phyloP scores from a whole-genome alignment of 768 basidiomycete species.

The Agrocybe praecox region DNA sequence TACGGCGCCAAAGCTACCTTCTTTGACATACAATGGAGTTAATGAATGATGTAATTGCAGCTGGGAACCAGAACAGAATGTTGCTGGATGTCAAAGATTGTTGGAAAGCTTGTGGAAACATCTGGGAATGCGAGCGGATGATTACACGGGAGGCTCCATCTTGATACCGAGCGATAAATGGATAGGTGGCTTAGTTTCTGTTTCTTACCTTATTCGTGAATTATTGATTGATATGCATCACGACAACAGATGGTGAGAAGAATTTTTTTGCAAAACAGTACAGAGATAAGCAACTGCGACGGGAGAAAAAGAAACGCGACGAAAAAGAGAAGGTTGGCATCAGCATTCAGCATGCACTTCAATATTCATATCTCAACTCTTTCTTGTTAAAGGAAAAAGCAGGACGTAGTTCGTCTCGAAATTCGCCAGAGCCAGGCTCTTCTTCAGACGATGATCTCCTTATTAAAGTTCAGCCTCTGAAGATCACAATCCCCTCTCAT shows the following conservation, averaged over 20 bases:
- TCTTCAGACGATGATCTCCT: neutral
- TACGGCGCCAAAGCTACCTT: constrained; percentile 22
- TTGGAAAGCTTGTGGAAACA: constrained; percentile 67
- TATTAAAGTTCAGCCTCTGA: constrained; percentile 9
- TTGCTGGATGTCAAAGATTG: constrained; percentile 57
- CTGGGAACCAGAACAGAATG: constrained; percentile 71
- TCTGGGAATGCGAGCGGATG: constrained; percentile 56
- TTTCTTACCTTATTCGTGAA: neutral
- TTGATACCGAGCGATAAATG: constrained; percentile 48
- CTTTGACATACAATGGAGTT: neutral
- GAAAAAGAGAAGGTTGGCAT: constrained; percentile 1
- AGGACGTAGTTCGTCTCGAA: neutral
- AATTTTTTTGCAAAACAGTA: constrained; percentile 29
- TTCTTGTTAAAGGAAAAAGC: constrained; percentile 5
- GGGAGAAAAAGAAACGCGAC: neutral
- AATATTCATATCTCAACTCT: neutral
- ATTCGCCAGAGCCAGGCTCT: neutral
- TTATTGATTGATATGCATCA: neutral
- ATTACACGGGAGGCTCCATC: constrained; percentile 51
- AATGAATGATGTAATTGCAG: constrained; percentile 33
- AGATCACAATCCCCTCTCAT: neutral
- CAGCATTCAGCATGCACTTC: too few species aligned
- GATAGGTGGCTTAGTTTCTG: constrained; percentile 50
- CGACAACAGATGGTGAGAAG: constrained; percentile 37
- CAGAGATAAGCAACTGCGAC: neutral